Evolutionary conservation across 2,329 filamentous ascomycete species (phyloP).

Genomic region (Mariannaea elegans): DNA sequence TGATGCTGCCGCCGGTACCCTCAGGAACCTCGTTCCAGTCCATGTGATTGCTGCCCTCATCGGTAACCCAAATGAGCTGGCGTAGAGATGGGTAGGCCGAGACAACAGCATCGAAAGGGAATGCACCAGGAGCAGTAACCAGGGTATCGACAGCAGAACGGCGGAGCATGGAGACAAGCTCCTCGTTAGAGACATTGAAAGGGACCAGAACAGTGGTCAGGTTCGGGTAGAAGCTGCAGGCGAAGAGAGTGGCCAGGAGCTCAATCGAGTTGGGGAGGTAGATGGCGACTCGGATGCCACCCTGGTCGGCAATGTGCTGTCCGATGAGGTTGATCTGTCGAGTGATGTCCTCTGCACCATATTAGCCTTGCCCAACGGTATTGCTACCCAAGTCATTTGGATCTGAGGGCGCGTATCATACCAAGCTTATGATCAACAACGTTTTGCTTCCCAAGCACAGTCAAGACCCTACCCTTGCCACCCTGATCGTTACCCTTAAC

Average conservation of each 20-base stretch:
- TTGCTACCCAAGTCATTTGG: neutral
- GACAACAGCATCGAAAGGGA: slow-evolving; percentile 79
- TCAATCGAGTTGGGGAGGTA: slow-evolving; percentile 95
- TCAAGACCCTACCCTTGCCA: slow-evolving; percentile 77
- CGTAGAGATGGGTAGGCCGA: slow-evolving; percentile 75
- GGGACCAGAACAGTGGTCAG: slow-evolving; percentile 86
- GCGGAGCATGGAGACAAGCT: slow-evolving; percentile 76
- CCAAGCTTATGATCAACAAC: slow-evolving; percentile 76
- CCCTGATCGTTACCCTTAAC: slow-evolving; percentile 71
- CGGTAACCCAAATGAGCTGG: slow-evolving; percentile 90
- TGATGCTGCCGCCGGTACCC: slow-evolving; percentile 76
- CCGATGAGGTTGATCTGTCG: slow-evolving; percentile 90
- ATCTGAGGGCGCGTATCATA: slow-evolving; percentile 41
- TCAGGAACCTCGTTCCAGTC: slow-evolving; percentile 93
- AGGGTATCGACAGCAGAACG: slow-evolving; percentile 81
- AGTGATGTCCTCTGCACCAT: slow-evolving; percentile 70
- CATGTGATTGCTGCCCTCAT: slow-evolving; percentile 89
- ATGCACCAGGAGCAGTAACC: slow-evolving; percentile 84
- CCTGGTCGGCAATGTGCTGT: slow-evolving; percentile 75
- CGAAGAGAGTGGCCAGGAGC: slow-evolving; percentile 82
- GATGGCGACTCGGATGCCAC: slow-evolving; percentile 81
- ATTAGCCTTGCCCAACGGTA: slow-evolving; percentile 17
- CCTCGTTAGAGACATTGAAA: slow-evolving; percentile 76
- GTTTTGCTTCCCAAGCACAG: slow-evolving; percentile 79
- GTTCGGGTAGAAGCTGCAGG: slow-evolving; percentile 84